phyloP scores from a whole-genome alignment of 1,139 yeast species.

The Sugiyamaella grinbergsii region DNA sequence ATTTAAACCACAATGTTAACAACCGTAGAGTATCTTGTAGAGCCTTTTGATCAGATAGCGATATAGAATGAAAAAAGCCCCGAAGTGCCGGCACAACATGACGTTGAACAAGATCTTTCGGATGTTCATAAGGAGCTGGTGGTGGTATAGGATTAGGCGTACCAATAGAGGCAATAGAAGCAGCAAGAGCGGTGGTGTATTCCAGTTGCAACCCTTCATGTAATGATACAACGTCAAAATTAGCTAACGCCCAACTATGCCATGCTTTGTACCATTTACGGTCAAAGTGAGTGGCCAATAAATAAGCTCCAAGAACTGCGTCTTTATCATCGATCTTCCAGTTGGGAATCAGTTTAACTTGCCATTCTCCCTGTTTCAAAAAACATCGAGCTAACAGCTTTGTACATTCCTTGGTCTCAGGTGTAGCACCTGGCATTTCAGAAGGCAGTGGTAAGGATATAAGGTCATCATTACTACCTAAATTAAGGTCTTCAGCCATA shows the following conservation, averaged over 20 bases:
- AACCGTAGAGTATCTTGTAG: constrained; percentile 90
- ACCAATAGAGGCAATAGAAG: constrained; percentile 20
- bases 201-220: constrained; percentile 36
- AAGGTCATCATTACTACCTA: constrained; percentile 68
- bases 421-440: constrained; percentile 71
- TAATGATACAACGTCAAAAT: constrained; percentile 87
- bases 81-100: constrained; percentile 94
- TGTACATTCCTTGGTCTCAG: constrained; percentile 82
- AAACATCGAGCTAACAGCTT: constrained; percentile 88
- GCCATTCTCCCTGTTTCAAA: constrained; percentile 98
- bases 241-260: constrained; percentile 99
- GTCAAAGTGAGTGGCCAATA: constrained; percentile 93
- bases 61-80: constrained; percentile 94
- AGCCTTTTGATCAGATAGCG: constrained; percentile 82
- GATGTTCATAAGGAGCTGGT: constrained; percentile 33
- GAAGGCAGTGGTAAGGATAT: constrained; percentile 86
- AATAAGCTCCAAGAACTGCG: constrained; percentile 82
- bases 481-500: constrained; percentile 74
- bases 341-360: constrained; percentile 70
- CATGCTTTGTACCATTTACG: constrained; percentile 96
- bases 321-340: constrained; percentile 82
- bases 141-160: constrained; percentile 23
- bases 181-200: constrained; percentile 17
- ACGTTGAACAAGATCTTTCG: constrained; percentile 68
- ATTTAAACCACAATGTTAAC: constrained; percentile 91